Evolutionary conservation across 805 yeast genomes (phyloP).

Genomic region (Zygoascus ofunaensis): DNA sequence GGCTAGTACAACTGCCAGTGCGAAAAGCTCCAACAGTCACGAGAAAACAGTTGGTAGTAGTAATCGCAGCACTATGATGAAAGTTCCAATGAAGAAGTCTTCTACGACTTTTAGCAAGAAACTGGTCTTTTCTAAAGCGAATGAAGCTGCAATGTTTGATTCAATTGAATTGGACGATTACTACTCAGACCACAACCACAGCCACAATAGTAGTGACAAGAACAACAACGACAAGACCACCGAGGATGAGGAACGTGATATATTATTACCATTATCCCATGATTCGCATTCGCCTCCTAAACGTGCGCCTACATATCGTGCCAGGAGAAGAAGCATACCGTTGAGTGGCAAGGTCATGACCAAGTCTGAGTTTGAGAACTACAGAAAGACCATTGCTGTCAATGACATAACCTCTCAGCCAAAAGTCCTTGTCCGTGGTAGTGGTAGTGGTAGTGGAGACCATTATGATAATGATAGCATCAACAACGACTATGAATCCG

Average conservation of each 20-base stretch:
- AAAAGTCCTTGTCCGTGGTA: not conserved
- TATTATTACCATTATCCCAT: slow-evolving; percentile 11
- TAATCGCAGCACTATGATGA: no score
- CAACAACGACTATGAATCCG: slow-evolving; percentile 9
- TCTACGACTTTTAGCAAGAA: slow-evolving; percentile 17
- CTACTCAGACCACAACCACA: slow-evolving; percentile 1
- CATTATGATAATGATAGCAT: slow-evolving; percentile 7
- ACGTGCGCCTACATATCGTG: slow-evolving; percentile 5
- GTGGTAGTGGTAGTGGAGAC: not conserved
- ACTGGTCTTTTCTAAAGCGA: slow-evolving; percentile 11
- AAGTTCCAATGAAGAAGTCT: slow-evolving; percentile 4
- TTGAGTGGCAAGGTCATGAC: slow-evolving; percentile 20
- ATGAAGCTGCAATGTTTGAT: not conserved
- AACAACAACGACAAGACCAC: not conserved
- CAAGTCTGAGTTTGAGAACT: slow-evolving; percentile 22
- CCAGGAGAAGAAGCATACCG: slow-evolving; percentile 2
- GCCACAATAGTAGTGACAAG: no score
- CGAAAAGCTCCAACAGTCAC: no score
- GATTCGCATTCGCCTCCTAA: slow-evolving; percentile 8
- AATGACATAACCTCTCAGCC: not conserved
- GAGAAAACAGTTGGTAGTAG: no score
- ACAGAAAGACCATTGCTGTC: slow-evolving; percentile 15
- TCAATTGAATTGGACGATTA: not conserved
- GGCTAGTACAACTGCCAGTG: no score
- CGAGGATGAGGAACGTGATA: slow-evolving; percentile 15